Conservation (phyloP, 352 stramenopile species). For the Globisporangium heterothallicum region DNA sequence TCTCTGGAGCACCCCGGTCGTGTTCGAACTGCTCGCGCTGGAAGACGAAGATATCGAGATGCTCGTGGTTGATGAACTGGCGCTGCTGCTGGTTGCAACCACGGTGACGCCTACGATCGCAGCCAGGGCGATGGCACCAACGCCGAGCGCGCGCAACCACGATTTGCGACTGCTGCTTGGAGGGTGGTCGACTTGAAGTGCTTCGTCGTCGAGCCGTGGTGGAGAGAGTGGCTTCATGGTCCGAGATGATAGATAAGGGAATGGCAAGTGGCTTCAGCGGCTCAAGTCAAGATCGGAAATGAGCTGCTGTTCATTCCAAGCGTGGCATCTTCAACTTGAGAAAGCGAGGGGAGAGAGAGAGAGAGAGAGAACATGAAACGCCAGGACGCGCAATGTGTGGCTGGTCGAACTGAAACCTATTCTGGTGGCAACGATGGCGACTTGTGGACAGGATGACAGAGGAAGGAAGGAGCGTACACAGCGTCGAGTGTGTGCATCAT, state of each 20-base stretch:
- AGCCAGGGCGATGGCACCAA: background rate
- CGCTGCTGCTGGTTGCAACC: background rate
- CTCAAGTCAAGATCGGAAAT: background rate
- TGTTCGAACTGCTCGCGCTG: background rate
- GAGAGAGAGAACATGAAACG: too few species aligned
- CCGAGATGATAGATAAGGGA: background rate
- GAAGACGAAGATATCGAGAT: background rate
- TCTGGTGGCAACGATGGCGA: too few species aligned
- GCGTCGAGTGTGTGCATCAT: too few species aligned
- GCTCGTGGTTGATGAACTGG: background rate
- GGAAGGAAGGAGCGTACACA: too few species aligned
- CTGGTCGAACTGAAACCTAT: too few species aligned
- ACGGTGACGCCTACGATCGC: background rate
- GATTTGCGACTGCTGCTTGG: background rate
- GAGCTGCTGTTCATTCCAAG: background rate
- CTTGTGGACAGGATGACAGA: background rate
- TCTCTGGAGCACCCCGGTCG: background rate
- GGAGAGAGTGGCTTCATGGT: background rate
- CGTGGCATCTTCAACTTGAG: background rate
- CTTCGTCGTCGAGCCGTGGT: background rate
- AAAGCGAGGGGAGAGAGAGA: too few species aligned
- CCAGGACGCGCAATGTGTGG: too few species aligned
- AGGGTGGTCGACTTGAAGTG: background rate
- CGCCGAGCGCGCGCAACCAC: background rate
- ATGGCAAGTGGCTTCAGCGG: too few species aligned